phyloP scores from a whole-genome alignment of 2,329 filamentous ascomycete species.

The Colletotrichum simmondsii region DNA sequence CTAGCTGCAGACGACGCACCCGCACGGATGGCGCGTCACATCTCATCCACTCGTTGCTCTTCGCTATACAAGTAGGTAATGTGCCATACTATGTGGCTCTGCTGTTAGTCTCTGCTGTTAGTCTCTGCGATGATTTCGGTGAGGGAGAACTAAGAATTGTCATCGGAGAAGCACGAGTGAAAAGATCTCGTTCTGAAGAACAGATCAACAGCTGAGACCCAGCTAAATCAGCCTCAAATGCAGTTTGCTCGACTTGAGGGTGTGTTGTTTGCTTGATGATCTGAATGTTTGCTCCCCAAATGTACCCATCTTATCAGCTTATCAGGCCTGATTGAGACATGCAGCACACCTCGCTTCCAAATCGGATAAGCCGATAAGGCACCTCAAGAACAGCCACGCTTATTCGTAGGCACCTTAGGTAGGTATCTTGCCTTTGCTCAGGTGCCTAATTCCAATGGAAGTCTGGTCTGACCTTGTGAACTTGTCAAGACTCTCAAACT shows the following conservation, averaged over 20 bases:
- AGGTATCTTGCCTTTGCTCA: too few species aligned
- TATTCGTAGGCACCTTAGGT: too few species aligned
- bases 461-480: too few species aligned
- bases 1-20: slow-evolving; percentile 5
- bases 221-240: too few species aligned
- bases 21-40: slow-evolving; percentile 29
- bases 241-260: too few species aligned
- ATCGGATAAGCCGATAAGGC: background rate
- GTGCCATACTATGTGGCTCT: background rate
- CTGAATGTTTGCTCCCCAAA: background rate
- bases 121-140: too few species aligned
- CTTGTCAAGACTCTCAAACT: background rate
- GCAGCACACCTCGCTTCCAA: background rate
- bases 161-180: background rate
- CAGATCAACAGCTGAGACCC: too few species aligned
- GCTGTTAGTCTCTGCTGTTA: background rate
- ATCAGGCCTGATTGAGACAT: background rate
- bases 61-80: background rate
- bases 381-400: background rate
- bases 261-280: background rate
- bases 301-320: background rate
- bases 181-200: background rate
- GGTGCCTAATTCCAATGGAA: too few species aligned
- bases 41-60: slow-evolving; percentile 6
- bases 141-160: background rate